Evolutionary conservation across 192 early-diverging fungal species (phyloP).

Genomic region (Borealophlyctis nickersoniae): DNA sequence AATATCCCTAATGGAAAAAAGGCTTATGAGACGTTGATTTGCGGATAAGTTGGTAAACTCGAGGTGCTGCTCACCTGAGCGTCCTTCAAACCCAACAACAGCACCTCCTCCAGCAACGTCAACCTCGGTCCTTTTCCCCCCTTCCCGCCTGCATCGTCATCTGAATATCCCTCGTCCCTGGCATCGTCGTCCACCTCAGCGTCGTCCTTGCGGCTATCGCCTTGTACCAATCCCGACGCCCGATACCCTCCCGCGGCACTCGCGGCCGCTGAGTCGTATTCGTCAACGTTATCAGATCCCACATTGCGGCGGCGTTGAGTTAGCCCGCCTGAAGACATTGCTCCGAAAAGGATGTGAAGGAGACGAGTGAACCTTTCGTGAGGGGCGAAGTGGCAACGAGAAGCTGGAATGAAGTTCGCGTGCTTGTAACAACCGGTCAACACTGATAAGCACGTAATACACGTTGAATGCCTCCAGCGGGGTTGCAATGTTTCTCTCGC

Average conservation of each 20-base stretch:
- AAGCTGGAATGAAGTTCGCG: too few species aligned
- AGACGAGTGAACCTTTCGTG: too few species aligned
- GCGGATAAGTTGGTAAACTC: conserved; percentile 5
- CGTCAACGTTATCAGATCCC: conserved; percentile 22
- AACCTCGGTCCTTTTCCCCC: conserved; percentile 47
- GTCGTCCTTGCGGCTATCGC: neutral
- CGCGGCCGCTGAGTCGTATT: conserved; percentile 3
- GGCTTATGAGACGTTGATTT: neutral
- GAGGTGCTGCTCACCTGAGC: too few species aligned
- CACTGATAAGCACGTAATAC: too few species aligned
- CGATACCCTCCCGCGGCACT: neutral
- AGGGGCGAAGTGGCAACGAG: too few species aligned
- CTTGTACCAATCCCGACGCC: neutral
- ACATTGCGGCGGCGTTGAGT: conserved; percentile 43
- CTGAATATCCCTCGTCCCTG: conserved; percentile 30
- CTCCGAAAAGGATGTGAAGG: neutral
- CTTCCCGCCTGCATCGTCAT: conserved; percentile 32
- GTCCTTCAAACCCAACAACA: conserved; percentile 93
- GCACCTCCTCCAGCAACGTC: conserved; percentile 94
- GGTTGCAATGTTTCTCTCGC: too few species aligned
- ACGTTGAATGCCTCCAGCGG: too few species aligned
- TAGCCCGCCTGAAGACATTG: conserved; percentile 36
- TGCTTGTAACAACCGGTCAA: too few species aligned
- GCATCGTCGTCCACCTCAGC: conserved; percentile 1
- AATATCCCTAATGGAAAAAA: conserved; percentile 85